A percentile compares a stretch with the other conserved stretches of the same genome.
These are phyloP conservation scores for Coniochaeta sp. DNA, from an alignment of 2,329 filamentous ascomycete species.

Conservation along the genomic window DNA sequence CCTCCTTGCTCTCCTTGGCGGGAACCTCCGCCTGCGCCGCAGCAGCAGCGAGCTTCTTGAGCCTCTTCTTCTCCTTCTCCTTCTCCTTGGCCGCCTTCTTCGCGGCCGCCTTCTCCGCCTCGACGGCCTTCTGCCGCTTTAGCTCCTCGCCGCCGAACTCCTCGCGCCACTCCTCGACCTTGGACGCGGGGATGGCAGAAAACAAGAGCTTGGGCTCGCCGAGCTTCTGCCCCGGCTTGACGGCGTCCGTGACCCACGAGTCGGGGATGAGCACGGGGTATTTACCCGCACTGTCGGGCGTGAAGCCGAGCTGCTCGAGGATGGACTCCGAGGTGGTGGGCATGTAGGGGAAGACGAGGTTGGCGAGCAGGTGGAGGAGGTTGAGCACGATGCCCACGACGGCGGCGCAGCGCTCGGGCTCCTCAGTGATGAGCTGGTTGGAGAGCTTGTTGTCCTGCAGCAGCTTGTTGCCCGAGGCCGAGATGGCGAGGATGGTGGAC, in stretches of 20 bases:
- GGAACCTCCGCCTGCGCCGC: background rate
- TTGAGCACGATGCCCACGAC: constrained; percentile 78
- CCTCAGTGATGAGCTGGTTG: constrained; percentile 40
- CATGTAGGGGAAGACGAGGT: constrained; percentile 77
- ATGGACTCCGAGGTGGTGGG: constrained; percentile 72
- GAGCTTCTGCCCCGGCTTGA: constrained; percentile 72
- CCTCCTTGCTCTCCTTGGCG: constrained; percentile 16
- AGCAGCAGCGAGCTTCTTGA: constrained; percentile 28
- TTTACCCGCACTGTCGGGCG: constrained; percentile 17
- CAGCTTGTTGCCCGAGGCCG: constrained; percentile 46
- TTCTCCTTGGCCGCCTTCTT: constrained; percentile 44
- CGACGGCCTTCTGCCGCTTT: constrained; percentile 62
- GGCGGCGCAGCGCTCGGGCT: constrained; percentile 46
- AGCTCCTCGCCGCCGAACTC: constrained; percentile 60
- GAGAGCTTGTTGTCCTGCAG: constrained; percentile 34
- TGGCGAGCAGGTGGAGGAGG: constrained; percentile 74
- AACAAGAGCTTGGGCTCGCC: constrained; percentile 76
- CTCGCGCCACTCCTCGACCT: constrained; percentile 76
- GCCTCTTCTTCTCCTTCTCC: constrained; percentile 42
- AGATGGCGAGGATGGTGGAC: constrained; percentile 47
- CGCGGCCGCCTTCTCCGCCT: constrained; percentile 40
- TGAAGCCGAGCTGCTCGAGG: constrained; percentile 63
- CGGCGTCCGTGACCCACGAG: constrained; percentile 51
- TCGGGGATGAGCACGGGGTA: constrained; percentile 54
- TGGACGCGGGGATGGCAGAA: constrained; percentile 72